Evolutionary conservation across 768 basidiomycete species (phyloP).

Genomic region (Clitopilus hobsonii): DNA sequence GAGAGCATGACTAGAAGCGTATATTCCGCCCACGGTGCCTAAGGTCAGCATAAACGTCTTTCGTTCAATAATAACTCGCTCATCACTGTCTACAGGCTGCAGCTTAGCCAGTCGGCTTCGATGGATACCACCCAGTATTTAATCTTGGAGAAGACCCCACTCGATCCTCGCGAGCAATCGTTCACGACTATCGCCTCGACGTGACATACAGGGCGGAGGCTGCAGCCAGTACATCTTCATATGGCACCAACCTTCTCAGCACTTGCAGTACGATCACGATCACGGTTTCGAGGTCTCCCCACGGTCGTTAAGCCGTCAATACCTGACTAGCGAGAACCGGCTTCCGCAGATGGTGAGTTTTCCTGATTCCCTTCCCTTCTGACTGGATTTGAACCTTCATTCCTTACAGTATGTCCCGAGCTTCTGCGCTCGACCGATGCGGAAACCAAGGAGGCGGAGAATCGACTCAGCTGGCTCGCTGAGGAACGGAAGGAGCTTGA

Average conservation of each 20-base stretch:
- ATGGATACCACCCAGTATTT: slow-evolving; percentile 82
- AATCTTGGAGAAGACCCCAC: slow-evolving; percentile 50
- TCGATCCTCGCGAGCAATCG: slow-evolving; percentile 51
- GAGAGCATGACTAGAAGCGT: slow-evolving; percentile 25
- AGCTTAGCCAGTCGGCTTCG: slow-evolving; percentile 59
- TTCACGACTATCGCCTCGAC: slow-evolving; percentile 47
- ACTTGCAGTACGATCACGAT: slow-evolving; percentile 55
- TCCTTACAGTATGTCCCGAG: too few relatives aligned
- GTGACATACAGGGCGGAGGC: slow-evolving; percentile 53
- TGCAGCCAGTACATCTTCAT: slow-evolving; percentile 40
- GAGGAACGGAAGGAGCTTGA: slow-evolving; percentile 34
- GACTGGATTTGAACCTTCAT: too few relatives aligned
- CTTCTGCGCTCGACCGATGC: too few relatives aligned
- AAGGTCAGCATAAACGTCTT: slow-evolving; percentile 40
- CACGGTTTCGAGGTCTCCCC: slow-evolving; percentile 59
- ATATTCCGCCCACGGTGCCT: slow-evolving; percentile 50
- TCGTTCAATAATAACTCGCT: neutral
- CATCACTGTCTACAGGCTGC: slow-evolving; percentile 41
- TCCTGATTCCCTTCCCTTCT: too few relatives aligned
- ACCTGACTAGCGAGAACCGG: slow-evolving; percentile 46
- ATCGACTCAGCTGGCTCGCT: slow-evolving; percentile 33
- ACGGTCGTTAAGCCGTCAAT: slow-evolving; percentile 60
- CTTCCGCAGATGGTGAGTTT: slow-evolving; percentile 49
- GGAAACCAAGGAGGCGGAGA: too few relatives aligned
- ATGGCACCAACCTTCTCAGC: slow-evolving; percentile 56